phyloP scores from a whole-genome alignment of 495 filamentous ascomycete species.

The Collariella sp. region DNA sequence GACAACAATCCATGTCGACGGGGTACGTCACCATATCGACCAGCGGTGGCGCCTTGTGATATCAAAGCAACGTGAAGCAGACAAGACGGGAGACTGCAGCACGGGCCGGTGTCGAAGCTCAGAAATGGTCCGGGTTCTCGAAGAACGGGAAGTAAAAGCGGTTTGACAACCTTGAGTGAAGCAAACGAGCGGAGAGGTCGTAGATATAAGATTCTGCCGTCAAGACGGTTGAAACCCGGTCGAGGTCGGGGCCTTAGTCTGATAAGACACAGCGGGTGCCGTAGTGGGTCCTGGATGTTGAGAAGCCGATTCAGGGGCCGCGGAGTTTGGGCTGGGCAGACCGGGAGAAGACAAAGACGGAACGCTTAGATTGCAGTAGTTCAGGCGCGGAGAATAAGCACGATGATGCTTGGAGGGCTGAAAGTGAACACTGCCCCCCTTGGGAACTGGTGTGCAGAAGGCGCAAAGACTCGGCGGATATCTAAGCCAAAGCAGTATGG shows the following conservation, averaged over 20 bases:
- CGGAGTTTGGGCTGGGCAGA: neutral
- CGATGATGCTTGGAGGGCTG: too few species aligned
- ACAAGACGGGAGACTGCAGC: neutral
- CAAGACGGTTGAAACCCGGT: neutral
- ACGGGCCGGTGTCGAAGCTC: neutral
- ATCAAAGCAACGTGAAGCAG: neutral
- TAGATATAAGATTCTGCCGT: slow-evolving; percentile 5
- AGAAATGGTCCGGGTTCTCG: neutral
- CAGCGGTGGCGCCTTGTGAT: neutral
- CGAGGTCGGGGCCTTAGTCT: neutral
- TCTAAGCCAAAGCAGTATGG: too few species aligned
- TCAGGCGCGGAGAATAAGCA: too few species aligned
- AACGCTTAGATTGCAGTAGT: neutral
- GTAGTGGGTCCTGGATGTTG: slow-evolving; percentile 1
- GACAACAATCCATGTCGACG: neutral
- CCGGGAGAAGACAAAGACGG: neutral
- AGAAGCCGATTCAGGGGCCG: neutral
- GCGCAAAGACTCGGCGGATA: neutral
- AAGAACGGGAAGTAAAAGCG: neutral
- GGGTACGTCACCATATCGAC: slow-evolving; percentile 9
- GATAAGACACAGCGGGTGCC: neutral
- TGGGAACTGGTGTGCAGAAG: too few species aligned
- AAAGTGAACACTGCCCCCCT: too few species aligned
- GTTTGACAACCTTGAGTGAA: neutral
- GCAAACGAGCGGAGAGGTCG: neutral